A percentile compares a stretch with the other conserved stretches of the same genome.
Conservation (phyloP, 257 asterid genomes). For the Apocynum venetum region DNA sequence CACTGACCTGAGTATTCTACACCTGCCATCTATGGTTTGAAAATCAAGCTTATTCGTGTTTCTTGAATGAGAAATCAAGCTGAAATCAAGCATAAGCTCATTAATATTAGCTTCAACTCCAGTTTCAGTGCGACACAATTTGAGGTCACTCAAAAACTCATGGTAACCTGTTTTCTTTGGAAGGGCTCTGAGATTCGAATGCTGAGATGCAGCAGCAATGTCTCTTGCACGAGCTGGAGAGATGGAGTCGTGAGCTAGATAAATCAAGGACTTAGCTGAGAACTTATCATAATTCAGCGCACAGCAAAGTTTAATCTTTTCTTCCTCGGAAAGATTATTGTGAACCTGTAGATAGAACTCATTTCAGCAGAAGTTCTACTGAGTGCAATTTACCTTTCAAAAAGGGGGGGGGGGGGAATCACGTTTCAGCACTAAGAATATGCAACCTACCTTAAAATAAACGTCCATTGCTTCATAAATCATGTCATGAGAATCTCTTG, state of each 20-base stretch:
- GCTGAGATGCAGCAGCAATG: constrained; percentile 21
- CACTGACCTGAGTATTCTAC: constrained; percentile 3
- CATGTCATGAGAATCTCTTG: constrained; percentile 51
- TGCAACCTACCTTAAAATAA: constrained; percentile 45
- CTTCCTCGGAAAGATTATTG: constrained; percentile 34
- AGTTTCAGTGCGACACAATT: too few species aligned
- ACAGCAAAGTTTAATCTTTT: constrained; percentile 39
- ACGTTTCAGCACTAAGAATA: too few species aligned
- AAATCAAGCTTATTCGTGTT: constrained; percentile 4
- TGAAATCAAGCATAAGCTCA: too few species aligned
- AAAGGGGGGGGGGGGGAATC: too few species aligned
- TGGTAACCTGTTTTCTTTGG: constrained; percentile 4
- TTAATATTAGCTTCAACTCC: not conserved
- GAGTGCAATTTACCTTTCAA: too few species aligned
- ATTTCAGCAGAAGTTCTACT: too few species aligned
- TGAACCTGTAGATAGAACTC: constrained; percentile 36
- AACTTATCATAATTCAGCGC: constrained; percentile 44
- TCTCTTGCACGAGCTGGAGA: constrained; percentile 39
- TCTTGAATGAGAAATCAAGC: too few species aligned
- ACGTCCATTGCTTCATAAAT: constrained; percentile 42
- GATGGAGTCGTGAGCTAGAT: constrained; percentile 25
- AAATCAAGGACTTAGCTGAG: constrained; percentile 23
- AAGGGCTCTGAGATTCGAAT: constrained; percentile 20
- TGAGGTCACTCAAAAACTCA: not conserved
- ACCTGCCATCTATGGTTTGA: constrained; percentile 2